Percentiles rank a stretch among this genome's conserved stretches.
Evolutionary conservation across 257 asterid species (phyloP).

Genomic region (Marsdenia floribunda): DNA sequence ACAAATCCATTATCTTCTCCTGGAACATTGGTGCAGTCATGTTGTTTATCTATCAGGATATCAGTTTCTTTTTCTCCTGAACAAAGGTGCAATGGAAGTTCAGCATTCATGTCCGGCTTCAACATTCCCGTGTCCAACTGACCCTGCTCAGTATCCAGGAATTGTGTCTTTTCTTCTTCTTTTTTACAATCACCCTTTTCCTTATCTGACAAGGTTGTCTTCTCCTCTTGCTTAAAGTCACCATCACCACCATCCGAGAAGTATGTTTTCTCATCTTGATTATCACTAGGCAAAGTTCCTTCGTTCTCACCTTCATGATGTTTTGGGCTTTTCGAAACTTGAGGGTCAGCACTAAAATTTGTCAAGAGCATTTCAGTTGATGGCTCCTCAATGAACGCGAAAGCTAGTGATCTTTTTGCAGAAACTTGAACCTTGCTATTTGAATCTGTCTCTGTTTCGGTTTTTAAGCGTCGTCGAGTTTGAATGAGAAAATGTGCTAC

Average conservation of each 20-base stretch:
- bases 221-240: slow-evolving; percentile 3
- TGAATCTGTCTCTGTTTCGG: slow-evolving; percentile 29
- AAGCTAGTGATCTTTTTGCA: slow-evolving; percentile 73
- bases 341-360: slow-evolving; percentile 8
- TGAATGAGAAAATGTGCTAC: slow-evolving; percentile 96
- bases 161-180: slow-evolving; percentile 3
- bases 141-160: slow-evolving; percentile 5
- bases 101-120: slow-evolving; percentile 12
- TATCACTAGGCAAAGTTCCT: background rate
- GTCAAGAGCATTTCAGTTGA: slow-evolving; percentile 25
- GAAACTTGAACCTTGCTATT: slow-evolving; percentile 37
- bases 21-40: slow-evolving; percentile 2
- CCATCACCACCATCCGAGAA: background rate
- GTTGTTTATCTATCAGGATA: background rate
- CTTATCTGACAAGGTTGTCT: background rate
- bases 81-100: background rate
- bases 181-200: background rate
- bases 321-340: slow-evolving; percentile 9
- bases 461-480: slow-evolving; percentile 42
- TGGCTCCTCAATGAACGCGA: slow-evolving; percentile 35
- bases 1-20: background rate
- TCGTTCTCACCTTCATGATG: slow-evolving; percentile 12
- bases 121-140: slow-evolving; percentile 18
- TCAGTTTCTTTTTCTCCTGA: background rate
- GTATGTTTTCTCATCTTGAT: slow-evolving; percentile 1